phyloP scores from a whole-genome alignment of 768 basidiomycete genomes.

The Termitomyces sp. region DNA sequence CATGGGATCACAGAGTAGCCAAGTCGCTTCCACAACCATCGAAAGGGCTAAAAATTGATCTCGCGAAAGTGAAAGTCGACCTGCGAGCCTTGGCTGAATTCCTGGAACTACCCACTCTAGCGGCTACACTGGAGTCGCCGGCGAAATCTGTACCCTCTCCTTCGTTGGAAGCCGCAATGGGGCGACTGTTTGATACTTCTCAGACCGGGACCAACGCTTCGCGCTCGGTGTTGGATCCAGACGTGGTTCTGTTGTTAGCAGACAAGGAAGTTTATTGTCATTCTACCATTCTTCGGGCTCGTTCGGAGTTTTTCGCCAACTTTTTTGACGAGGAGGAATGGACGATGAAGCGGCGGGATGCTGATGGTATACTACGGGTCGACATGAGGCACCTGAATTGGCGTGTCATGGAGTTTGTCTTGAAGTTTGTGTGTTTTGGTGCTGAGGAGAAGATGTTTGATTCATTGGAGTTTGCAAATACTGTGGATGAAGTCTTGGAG shows the following conservation, averaged over 20 bases:
- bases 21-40: conserved; percentile 38
- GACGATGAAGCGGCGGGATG: conserved; percentile 61
- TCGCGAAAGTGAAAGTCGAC: conserved; percentile 56
- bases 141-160: conserved; percentile 52
- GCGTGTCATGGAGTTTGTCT: conserved; percentile 71
- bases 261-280: conserved; percentile 68
- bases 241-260: conserved; percentile 68
- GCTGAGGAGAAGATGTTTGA: conserved; percentile 66
- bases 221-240: conserved; percentile 41
- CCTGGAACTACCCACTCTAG: conserved; percentile 55
- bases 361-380: conserved; percentile 52
- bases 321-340: conserved; percentile 85
- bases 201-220: conserved; percentile 14
- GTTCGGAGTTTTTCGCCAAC: conserved; percentile 78
- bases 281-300: conserved; percentile 74
- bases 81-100: conserved; percentile 54
- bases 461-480: conserved; percentile 57
- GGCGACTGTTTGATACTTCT: conserved; percentile 41
- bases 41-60: conserved; percentile 35
- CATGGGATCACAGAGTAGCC: conserved; percentile 79
- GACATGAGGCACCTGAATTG: conserved; percentile 71
- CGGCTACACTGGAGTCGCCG: conserved; percentile 51
- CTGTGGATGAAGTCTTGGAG: conserved; percentile 74
- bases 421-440: conserved; percentile 78
- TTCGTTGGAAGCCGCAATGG: conserved; percentile 50